Conservation (phyloP, 306 rosid genomes). For the Cicer judaicum region DNA sequence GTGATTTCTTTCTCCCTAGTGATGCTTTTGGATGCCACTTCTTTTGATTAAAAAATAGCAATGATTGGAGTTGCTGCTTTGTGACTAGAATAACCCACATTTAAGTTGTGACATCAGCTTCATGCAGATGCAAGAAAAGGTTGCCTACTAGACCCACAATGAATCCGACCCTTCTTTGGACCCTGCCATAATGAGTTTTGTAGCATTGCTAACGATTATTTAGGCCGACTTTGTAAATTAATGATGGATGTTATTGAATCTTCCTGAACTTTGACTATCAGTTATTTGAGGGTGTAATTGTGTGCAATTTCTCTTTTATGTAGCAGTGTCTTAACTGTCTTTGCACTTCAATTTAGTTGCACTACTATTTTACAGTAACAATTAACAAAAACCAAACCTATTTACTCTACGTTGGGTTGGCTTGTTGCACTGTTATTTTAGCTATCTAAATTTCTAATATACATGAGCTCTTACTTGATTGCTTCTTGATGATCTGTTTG, state of each 20-base stretch:
- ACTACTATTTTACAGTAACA: not conserved
- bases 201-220: not conserved
- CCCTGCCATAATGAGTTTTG: not conserved
- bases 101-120: not conserved
- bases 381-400: not conserved
- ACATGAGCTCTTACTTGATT: not conserved
- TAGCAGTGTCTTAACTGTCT: not conserved
- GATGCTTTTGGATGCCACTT: not conserved
- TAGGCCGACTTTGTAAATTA: constrained; percentile 9
- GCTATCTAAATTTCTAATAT: not conserved
- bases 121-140: not conserved
- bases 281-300: not conserved
- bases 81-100: not conserved
- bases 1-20: not conserved
- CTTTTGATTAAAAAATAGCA: not conserved
- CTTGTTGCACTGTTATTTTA: not conserved
- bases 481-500: constrained; percentile 41
- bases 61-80: not conserved
- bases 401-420: not conserved
- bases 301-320: not conserved
- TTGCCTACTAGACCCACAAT: constrained; percentile 6
- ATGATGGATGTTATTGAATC: not conserved
- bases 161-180: not conserved
- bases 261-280: not conserved
- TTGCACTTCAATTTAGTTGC: not conserved